Conservation (phyloP, 495 filamentous ascomycete species). For the Trichoderma erinaceum region DNA sequence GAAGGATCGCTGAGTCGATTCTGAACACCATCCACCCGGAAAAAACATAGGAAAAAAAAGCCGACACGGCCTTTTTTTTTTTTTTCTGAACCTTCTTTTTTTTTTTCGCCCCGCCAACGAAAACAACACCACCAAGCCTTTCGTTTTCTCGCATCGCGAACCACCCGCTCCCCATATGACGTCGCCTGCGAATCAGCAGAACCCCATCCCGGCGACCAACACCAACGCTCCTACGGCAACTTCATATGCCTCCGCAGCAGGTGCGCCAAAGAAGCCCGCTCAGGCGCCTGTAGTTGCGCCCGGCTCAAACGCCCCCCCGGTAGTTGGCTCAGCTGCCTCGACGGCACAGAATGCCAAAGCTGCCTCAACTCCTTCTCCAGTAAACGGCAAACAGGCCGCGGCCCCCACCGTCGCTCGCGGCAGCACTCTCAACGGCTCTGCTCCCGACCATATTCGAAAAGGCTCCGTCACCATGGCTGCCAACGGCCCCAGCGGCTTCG, state of each 20-base stretch:
- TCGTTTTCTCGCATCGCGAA: constrained; percentile 28
- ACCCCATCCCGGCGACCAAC: constrained; percentile 50
- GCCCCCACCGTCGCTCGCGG: constrained; percentile 55
- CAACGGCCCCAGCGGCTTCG: constrained; percentile 63
- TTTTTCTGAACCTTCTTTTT: background rate
- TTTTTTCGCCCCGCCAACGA: constrained; percentile 17
- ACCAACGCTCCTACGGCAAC: constrained; percentile 56
- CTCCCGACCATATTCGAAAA: constrained; percentile 68
- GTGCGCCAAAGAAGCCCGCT: constrained; percentile 71
- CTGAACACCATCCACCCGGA: background rate
- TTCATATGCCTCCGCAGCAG: constrained; percentile 66
- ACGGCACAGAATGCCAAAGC: constrained; percentile 75
- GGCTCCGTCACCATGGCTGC: constrained; percentile 83
- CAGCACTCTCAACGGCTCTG: constrained; percentile 50
- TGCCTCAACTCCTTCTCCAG: constrained; percentile 58
- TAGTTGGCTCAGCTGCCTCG: constrained; percentile 60
- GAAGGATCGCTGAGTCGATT: constrained; percentile 16
- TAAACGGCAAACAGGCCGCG: constrained; percentile 75
- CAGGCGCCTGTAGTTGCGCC: constrained; percentile 62
- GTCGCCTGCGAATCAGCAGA: constrained; percentile 46
- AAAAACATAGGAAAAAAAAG: background rate
- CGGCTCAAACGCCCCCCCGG: constrained; percentile 57
- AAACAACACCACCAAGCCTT: constrained; percentile 5
- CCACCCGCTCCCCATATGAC: constrained; percentile 41
- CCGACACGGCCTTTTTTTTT: constrained; percentile 5